These are phyloP conservation scores for Corylus heterophylla DNA, from an alignment of 306 rosid genomes.

Conservation along the genomic window DNA sequence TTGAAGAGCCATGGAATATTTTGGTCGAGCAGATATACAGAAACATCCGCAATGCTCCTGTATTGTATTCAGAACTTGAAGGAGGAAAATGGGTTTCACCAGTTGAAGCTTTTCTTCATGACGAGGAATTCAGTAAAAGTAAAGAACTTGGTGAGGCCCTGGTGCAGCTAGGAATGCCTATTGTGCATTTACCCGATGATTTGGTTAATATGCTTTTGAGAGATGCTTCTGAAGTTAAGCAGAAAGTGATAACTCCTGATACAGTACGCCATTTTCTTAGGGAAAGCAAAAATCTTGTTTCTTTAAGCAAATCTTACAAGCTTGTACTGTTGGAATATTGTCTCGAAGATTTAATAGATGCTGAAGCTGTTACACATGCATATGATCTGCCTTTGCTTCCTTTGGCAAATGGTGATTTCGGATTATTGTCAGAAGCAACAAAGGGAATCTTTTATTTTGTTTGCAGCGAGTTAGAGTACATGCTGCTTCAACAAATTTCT, in stretches of 20 bases:
- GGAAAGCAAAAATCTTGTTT: constrained; percentile 47
- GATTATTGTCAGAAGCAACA: constrained; percentile 59
- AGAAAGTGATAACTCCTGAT: constrained; percentile 77
- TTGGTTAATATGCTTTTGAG: constrained; percentile 73
- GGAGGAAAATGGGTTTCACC: constrained; percentile 97
- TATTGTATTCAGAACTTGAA: constrained; percentile 67
- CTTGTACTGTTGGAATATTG: constrained; percentile 91
- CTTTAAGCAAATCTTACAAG: constrained; percentile 54
- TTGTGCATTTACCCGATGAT: constrained; percentile 67
- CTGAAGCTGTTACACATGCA: constrained; percentile 78
- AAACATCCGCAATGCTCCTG: constrained; percentile 53
- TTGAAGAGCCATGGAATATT: constrained; percentile 93
- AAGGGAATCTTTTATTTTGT: constrained; percentile 73
- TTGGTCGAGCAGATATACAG: constrained; percentile 79
- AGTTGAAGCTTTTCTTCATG: constrained; percentile 82
- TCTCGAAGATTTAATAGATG: constrained; percentile 88
- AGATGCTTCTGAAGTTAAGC: constrained; percentile 49
- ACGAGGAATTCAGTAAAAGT: constrained; percentile 63
- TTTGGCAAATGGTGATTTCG: constrained; percentile 85
- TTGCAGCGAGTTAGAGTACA: constrained; percentile 77
- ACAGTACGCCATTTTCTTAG: constrained; percentile 80
- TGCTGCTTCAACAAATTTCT: constrained; percentile 60
- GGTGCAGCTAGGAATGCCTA: constrained; percentile 78
- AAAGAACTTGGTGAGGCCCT: constrained; percentile 78
- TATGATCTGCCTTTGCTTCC: constrained; percentile 79